Evolutionary conservation across 371 early-diverging fungal species (phyloP), one percentile per base, ranked within the genome.

Genomic region (Mortierella sp.): DNA sequence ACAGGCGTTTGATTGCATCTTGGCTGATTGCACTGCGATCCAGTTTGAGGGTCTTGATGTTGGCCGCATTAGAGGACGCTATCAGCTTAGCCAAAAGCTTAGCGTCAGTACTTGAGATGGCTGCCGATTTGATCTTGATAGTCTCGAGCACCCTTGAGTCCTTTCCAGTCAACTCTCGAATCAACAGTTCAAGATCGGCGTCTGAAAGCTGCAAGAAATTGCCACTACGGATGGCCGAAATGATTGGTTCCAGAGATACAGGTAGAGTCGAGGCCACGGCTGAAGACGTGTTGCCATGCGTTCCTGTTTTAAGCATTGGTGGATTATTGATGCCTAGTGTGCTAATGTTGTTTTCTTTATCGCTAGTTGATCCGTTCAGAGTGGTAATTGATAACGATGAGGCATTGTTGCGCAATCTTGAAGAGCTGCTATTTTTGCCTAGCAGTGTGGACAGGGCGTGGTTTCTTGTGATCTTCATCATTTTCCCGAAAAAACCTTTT

Each of bases 131-230:
- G 53, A 77, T 64, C 10, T 43, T 65, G 58, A 72, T 68, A 24
- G 69, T 65, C 67, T 69, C 74, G 9, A 78, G 50, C 1, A 38
- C 70, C 7, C 59, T 78, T 24, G 78, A 78, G 63, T 71, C 52
- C 58, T 71, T 70, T 53, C 72, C 80, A 2, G 59, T 13, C 75
- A 80, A 58, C 0, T 28, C 48, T 6, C 58, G 66, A 16, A 80
- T 57, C 58, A 80, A 53, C 5, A 43, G 15, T 50, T 80, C 75
- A n/a, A 80, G 45, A 16, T 59, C 32, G 41, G 48, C 19, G 21
- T 80, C 80, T n/a, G 75, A 67, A 48, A 80, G 58, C 32, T 53
- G 45, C 61, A 80, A 43, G 53, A 80, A 80, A 21, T 74, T 62
- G 4, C 80, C 75, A 1, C 58, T 67, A 28, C 64, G 43, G 55